Base-by-base conservation (phyloP, 129 eudicot species). In the Flaveria brownii region DNA sequence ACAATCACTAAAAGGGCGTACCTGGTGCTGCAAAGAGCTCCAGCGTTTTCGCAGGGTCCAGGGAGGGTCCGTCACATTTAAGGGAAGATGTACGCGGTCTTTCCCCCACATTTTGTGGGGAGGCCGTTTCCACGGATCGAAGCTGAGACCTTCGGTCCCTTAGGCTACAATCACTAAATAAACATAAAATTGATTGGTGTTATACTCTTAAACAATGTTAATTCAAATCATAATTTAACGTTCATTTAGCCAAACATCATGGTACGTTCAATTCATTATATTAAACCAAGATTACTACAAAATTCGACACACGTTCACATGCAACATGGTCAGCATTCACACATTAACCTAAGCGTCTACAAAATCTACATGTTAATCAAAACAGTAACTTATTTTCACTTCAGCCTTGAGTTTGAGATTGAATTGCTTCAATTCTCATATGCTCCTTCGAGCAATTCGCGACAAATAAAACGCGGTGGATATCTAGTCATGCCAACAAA, bases 401-500 rank as follows among this genome's bases (percentile, higher is more conserved):
- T 22, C 36, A 26, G 63, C 66, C 68, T 52, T 68, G n/a, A 51
- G 65, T 25, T 59, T 18, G 39, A 60, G 41, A 36, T 36, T 36
- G 41, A 5, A 3, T 60, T 10, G 41, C 39, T 36, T 49, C n/a
- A 36, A 36, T 36, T 71, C 70, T 43, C 1, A 47, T 9, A 60
- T 60, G 67, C 17, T 72, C 59, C 14, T 18, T 66, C 26, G 36
- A 80, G 66, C 26, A 4, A 8, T 46, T 52, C 15, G 8, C 1
- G 41, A 5, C 49, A 79, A 46, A 36, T 54, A 17, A 26, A 61
- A 1, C 5, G 13, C 28, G 6, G 2, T 5, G 28, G 54, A 43
- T 20, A 47, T 72, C 72, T 80, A 86, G 52, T 86, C 90, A 23
- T 83, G 85, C 83, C 77, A 86, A 57, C 87, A 83, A 18, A 86